Evolutionary conservation across 345 rosid genomes (phyloP).

Genomic region (Melaleuca quinquenervia): DNA sequence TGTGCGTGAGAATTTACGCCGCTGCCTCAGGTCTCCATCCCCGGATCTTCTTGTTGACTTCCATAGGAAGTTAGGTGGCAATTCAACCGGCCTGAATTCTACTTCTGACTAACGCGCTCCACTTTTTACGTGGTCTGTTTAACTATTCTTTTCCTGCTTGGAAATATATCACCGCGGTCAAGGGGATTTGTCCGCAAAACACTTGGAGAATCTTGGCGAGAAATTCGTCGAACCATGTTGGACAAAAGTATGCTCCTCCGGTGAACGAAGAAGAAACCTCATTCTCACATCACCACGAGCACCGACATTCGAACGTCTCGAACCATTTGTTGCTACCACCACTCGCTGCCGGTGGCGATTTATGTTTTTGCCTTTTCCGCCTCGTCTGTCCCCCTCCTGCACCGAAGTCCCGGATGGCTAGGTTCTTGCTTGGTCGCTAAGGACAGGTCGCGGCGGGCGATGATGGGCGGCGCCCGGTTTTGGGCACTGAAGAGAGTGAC

Average conservation of each 20-base stretch:
- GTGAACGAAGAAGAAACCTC: not conserved
- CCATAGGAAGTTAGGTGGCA: not conserved
- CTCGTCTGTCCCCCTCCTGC: no score
- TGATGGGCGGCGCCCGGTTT: not conserved
- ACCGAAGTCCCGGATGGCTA: no score
- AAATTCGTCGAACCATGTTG: not conserved
- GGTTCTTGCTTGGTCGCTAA: no score
- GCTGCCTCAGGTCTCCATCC: not conserved
- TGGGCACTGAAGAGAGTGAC: not conserved
- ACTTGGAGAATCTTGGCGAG: not conserved
- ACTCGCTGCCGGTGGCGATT: not conserved
- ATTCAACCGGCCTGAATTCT: not conserved
- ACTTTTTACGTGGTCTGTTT: not conserved
- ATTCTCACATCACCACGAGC: not conserved
- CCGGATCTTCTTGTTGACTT: not conserved
- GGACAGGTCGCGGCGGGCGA: no score
- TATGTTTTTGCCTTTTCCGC: not conserved
- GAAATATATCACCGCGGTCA: not conserved
- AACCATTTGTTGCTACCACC: not conserved
- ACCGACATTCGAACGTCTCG: not conserved
- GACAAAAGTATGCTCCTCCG: not conserved
- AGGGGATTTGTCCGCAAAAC: not conserved
- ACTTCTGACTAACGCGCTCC: not conserved
- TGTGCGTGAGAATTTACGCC: not conserved
- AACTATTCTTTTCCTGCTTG: not conserved